Evolutionary conservation across 2,329 filamentous ascomycete species (phyloP), one percentile per base, ranked within the genome.

Genomic region (Diplodia sapinea): DNA sequence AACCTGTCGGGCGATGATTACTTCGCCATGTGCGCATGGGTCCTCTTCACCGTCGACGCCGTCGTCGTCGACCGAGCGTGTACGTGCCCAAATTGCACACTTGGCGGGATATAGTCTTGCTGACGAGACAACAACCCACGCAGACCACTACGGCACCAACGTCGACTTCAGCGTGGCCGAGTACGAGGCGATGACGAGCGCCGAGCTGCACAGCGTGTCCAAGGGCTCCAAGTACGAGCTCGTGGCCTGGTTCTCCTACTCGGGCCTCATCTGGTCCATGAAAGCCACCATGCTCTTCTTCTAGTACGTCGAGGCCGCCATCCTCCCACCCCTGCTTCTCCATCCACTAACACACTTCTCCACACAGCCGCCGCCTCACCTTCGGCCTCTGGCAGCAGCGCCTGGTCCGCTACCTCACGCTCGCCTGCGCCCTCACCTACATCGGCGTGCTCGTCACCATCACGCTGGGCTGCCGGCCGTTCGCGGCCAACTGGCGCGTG

Each of bases 1-100:
- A 74, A 78, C 1, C 70, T 81, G 1, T 74, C 77, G 23, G 77
- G 80, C 8, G 81, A 82, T 69, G 79, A 82, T 64, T 76, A 77
- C 15, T 75, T 81, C 38, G 72, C 76, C 0, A 26, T 78, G 9
- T 62, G 77, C 0, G 77, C 43, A 23, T 33, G 29, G 43, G 8
- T 63, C 12, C 13, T 63, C 59, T 49, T 36, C 3, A 63, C 59
- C 31, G 47, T 63, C 6, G 59, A 63, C 31, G 59, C 43, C 1
- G 13, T 63, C 3, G 59, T 63, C 4, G 47, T 63, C 5, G 59
- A 63, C 43, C 8, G 31, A 23, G 26, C 59, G 3, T 63, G 59
- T 63, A 38, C 5, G 59, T 40, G 3, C 26, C 43, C 23, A 26
- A 3, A 7, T 4, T 1, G 13, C n/a, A 47, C 43, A 47, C 17